Evolutionary conservation across 2,329 filamentous ascomycete genomes (phyloP), one percentile per base, ranked within the genome.

Genomic region (Leptographium lundbergii): DNA sequence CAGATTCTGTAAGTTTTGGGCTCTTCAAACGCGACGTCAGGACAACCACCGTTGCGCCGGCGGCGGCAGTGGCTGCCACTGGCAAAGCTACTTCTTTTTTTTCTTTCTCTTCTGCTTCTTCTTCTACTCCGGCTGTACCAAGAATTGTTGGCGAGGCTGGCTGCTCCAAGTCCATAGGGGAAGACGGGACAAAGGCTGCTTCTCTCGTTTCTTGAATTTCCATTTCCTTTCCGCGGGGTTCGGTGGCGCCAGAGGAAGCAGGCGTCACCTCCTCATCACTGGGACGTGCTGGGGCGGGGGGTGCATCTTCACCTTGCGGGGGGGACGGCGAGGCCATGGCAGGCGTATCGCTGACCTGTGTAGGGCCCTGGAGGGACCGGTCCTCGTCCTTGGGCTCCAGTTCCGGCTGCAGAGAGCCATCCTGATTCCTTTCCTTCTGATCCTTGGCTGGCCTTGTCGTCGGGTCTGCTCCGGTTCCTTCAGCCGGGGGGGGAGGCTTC

Each of bases 351-450:
- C 52, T 59, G 56, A 34, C 60, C 63, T 29, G 22, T 10, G n/a
- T 42, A 57, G 64, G 51, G 17, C 22, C 6, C 19, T 47, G 54
- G 17, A 56, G 54, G 11, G 54, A 39, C 3, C 9, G 22, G 39
- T 24, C 54, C 24, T 39, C 36, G 34, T 45, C 54, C 4, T 17
- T 4, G 19, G 36, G 13, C 7, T 29, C 27, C 42, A 45, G 5
- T n/a, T 2, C 4, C 22, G 54, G 47, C 39, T 36, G 51, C 10
- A 24, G 29, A 17, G 51, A 13, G 9, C 17, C 51, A 63, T 11
- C 19, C 13, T 55, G 32, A 56, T 72, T 75, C 67, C 72, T 75
- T 19, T 10, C 10, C 52, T 69, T 72, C 57, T 65, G 67, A 6
- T 14, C 55, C 73, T 73, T 54, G 67, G 66, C 60, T 71, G 58